Evolutionary conservation across 257 asterid species (phyloP).

Genomic region (Cynanchum wilfordii): DNA sequence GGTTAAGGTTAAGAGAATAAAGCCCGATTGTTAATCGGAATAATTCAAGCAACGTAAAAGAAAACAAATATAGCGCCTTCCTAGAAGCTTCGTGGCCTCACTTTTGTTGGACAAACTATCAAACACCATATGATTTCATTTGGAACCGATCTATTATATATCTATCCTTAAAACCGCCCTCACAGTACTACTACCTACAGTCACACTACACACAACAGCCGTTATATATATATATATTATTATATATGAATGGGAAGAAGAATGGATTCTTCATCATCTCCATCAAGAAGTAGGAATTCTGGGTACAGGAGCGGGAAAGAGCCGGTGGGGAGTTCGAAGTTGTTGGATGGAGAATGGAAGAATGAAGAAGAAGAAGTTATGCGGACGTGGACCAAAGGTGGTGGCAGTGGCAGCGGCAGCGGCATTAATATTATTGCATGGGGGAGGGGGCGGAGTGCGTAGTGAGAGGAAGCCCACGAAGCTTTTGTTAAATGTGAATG

Average conservation of each 20-base stretch:
- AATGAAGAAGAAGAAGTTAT: background rate
- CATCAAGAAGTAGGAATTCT: background rate
- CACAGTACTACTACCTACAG: background rate
- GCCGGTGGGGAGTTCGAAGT: background rate
- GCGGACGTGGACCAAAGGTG: background rate
- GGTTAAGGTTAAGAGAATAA: no score
- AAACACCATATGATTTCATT: background rate
- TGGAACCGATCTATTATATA: no score
- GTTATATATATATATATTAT: no score
- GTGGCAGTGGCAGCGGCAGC: background rate
- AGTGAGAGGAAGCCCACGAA: slow-evolving; percentile 33
- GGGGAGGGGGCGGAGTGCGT: background rate
- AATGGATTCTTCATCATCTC: slow-evolving; percentile 10
- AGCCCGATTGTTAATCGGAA: no score
- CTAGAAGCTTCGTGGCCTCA: slow-evolving; percentile 9
- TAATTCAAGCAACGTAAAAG: background rate
- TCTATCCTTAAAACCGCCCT: background rate
- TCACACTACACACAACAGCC: background rate
- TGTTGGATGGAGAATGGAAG: background rate
- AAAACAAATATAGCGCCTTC: slow-evolving; percentile 1
- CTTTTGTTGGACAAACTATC: background rate
- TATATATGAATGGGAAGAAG: background rate
- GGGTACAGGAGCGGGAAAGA: background rate
- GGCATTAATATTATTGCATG: background rate
- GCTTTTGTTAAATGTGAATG: slow-evolving; percentile 45